phyloP scores from a whole-genome alignment of 805 yeast species.

The Yamadazyma nakazawae region DNA sequence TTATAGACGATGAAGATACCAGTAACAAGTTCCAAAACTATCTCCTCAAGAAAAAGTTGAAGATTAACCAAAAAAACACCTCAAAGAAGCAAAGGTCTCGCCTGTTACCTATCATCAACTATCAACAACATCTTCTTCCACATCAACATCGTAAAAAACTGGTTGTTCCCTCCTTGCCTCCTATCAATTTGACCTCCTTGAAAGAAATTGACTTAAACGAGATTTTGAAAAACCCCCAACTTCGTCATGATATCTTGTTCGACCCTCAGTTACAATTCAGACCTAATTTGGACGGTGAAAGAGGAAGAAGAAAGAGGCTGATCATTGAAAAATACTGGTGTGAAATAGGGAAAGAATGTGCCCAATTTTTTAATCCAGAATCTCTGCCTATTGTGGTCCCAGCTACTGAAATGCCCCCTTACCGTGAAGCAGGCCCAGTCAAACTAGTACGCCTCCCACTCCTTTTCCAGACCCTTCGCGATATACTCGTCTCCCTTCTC shows the following conservation, averaged over 20 bases:
- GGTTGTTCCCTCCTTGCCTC: slow-evolving; percentile 59
- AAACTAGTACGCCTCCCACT: slow-evolving; percentile 54
- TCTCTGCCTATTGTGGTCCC: slow-evolving; percentile 7
- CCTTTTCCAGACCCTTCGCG: slow-evolving; percentile 73
- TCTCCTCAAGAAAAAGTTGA: slow-evolving; percentile 9
- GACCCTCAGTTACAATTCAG: slow-evolving; percentile 91
- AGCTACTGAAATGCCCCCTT: slow-evolving; percentile 9
- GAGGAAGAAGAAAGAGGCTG: slow-evolving; percentile 74
- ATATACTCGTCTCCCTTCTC: slow-evolving; percentile 67
- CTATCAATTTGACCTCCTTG: slow-evolving; percentile 75
- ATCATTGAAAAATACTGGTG: slow-evolving; percentile 83
- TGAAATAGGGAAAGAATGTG: slow-evolving; percentile 68
- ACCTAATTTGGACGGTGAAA: slow-evolving; percentile 86
- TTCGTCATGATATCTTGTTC: slow-evolving; percentile 88
- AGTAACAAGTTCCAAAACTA: slow-evolving; percentile 9
- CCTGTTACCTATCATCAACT: slow-evolving; percentile 41
- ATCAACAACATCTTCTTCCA: slow-evolving; percentile 10
- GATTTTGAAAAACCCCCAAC: slow-evolving; percentile 85
- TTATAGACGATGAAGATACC: slow-evolving; percentile 11
- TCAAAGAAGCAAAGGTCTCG: slow-evolving; percentile 36
- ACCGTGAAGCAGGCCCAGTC: slow-evolving; percentile 7
- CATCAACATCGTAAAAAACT: slow-evolving; percentile 15
- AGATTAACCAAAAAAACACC: slow-evolving; percentile 15
- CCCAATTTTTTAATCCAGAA: slow-evolving; percentile 30
- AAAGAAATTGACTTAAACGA: slow-evolving; percentile 86